A percentile compares a stretch with the other conserved stretches of the same genome.
Evolutionary conservation across 208 protist genomes (phyloP).

Genomic region (Trypanosoma cruzi): DNA sequence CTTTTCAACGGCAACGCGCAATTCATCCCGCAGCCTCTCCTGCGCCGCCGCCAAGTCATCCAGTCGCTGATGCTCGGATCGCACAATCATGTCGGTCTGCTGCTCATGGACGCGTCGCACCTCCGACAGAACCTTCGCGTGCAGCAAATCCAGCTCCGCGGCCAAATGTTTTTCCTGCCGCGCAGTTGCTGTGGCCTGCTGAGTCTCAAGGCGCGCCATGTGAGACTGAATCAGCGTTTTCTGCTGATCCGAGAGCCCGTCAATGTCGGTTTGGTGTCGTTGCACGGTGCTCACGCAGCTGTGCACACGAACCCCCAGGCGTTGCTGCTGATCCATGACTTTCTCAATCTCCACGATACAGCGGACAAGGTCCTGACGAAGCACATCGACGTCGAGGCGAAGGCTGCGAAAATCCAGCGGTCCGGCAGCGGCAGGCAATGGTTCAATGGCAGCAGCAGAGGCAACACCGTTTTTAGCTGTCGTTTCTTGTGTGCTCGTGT

Average conservation of each 20-base stretch:
- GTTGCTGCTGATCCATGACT: constrained; percentile 38
- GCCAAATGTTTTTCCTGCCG: constrained; percentile 7
- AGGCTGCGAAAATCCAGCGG: constrained; percentile 11
- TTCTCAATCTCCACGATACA: constrained; percentile 38
- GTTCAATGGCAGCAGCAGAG: not conserved
- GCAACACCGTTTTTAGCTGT: not conserved
- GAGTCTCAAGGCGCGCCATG: not conserved
- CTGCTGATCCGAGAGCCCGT: constrained; percentile 1
- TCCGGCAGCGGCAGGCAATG: not conserved
- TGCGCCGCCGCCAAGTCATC: not conserved
- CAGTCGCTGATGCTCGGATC: not conserved
- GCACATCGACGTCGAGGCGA: constrained; percentile 13
- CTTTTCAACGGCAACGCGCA: not conserved
- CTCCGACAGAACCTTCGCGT: not conserved
- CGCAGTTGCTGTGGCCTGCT: not conserved
- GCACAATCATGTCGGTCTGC: not conserved
- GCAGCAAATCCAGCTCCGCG: not conserved
- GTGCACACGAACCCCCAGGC: constrained; percentile 6
- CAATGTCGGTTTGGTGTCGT: not conserved
- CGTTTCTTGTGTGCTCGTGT: not conserved
- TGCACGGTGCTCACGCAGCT: constrained; percentile 10
- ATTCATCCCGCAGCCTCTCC: not conserved
- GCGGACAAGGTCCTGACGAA: constrained; percentile 33
- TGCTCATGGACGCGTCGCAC: not conserved
- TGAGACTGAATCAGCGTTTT: not conserved